A percentile compares a stretch with the other conserved stretches of the same genome.
phyloP scores from a whole-genome alignment of 192 early-diverging fungal species.

The Gryganskiella cystojenkinii region DNA sequence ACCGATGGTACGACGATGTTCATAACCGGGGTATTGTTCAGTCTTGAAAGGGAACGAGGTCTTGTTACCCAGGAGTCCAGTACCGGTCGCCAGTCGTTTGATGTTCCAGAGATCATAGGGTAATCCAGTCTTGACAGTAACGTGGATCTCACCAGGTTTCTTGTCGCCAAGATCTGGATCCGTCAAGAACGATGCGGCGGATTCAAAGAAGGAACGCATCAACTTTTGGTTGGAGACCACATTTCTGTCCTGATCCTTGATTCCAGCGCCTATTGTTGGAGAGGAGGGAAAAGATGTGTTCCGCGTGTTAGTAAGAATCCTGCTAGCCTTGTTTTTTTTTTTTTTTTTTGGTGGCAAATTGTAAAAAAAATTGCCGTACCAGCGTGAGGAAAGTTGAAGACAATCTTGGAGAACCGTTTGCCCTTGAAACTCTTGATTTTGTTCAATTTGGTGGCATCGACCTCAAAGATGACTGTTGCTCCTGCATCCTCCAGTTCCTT shows the following conservation, averaged over 20 bases:
- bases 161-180: slow-evolving; percentile 45
- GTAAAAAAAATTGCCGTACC: slow-evolving; percentile 56
- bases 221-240: slow-evolving; percentile 82
- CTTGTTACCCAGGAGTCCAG: slow-evolving; percentile 64
- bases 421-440: slow-evolving; percentile 66
- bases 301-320: background rate
- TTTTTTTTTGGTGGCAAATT: background rate
- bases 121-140: slow-evolving; percentile 84
- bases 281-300: background rate
- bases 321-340: background rate
- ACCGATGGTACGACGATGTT: slow-evolving; percentile 95
- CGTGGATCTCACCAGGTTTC: slow-evolving; percentile 74
- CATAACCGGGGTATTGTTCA: slow-evolving; percentile 82
- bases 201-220: slow-evolving; percentile 70
- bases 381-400: slow-evolving; percentile 97
- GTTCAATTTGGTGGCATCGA: slow-evolving; percentile 81
- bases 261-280: slow-evolving; percentile 71
- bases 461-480: slow-evolving; percentile 75
- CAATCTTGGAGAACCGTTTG: slow-evolving; percentile 79
- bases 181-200: slow-evolving; percentile 64
- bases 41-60: slow-evolving; percentile 74
- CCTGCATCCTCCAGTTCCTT: slow-evolving; percentile 68
- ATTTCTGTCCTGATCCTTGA: slow-evolving; percentile 93
- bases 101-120: slow-evolving; percentile 95
- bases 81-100: slow-evolving; percentile 74